Evolutionary conservation across 495 filamentous ascomycete species (phyloP), one percentile per base, ranked within the genome.

Genomic region (Daldinia loculata): DNA sequence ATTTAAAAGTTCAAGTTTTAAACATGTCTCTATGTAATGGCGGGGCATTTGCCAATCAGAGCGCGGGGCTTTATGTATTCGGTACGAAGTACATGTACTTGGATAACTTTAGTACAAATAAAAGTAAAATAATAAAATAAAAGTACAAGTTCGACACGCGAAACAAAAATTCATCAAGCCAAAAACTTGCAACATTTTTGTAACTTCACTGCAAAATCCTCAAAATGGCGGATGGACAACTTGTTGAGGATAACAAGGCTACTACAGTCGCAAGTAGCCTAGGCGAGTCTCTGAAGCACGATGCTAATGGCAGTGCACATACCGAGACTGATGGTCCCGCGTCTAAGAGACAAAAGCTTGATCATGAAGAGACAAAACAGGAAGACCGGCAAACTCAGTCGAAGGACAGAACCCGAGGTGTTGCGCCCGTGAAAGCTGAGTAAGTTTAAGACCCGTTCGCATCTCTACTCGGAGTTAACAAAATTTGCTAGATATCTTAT

Each of bases 351-450:
- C 70, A 65, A 56, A 75, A 77, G 63, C 56, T 75, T 38, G 74
- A 70, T 53, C 67, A 75, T 52, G 43, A 63, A 38, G 56, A 66
- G 41, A 51, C 45, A 77, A 82, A 56, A 5, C 39, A 80, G 71
- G 78, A 79, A 55, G 66, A 55, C 57, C 61, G 66, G 53, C 77
- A 67, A 32, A 8, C 39, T 57, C 72, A 75, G 74, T 74, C 69
- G 39, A 72, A 68, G 67, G 79, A 76, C 71, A 87, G 81, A 78
- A 84, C 69, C 61, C 83, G 87, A 75, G 95, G 94, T 32, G 84
- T 95, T 65, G 93, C 93, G 34, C 87, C 89, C 1, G 90, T 99
- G 74, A 97, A 97, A 78, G 74, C 87, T 64, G 94, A 98, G 92
- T 97, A 80, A 77, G 88, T 80, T 56, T 29, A 8, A 39, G 9